Evolutionary conservation across 163 green algal species (phyloP).

Genomic region (Scenedesmus sp.): DNA sequence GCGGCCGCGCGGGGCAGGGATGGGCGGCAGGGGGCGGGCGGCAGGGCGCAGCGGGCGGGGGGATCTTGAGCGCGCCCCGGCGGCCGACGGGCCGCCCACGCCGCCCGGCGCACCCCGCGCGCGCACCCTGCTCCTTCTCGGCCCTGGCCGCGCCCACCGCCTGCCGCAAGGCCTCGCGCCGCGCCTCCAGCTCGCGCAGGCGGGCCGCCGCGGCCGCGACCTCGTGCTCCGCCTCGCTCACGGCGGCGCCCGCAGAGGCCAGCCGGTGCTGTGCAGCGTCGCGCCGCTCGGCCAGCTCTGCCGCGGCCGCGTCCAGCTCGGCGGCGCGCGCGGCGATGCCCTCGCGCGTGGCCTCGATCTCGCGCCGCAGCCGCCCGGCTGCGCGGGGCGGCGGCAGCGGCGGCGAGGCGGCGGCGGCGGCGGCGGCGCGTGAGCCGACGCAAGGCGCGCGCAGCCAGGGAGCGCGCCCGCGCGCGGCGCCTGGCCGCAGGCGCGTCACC

Average conservation of each 20-base stretch:
- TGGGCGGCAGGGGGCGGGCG: too few species aligned
- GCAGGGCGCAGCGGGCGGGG: too few species aligned
- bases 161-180: not conserved
- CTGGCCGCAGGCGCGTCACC: not conserved
- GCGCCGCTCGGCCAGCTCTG: not conserved
- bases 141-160: not conserved
- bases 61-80: too few species aligned
- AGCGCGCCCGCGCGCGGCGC: not conserved
- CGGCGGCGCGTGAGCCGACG: too few species aligned
- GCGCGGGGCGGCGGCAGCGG: not conserved
- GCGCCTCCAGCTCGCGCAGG: not conserved
- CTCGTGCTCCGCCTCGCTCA: slow-evolving; percentile 6
- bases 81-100: too few species aligned
- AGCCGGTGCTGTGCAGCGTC: not conserved
- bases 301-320: slow-evolving; percentile 9
- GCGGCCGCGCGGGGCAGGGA: too few species aligned
- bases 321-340: slow-evolving; percentile 6
- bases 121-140: not conserved
- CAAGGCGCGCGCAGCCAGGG: too few species aligned
- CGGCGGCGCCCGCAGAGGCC: not conserved
- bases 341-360: slow-evolving; percentile 21
- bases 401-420: too few species aligned
- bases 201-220: not conserved
- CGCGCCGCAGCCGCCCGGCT: slow-evolving; percentile 18
- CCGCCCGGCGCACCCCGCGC: not conserved